Evolutionary conservation across 2,329 filamentous ascomycete species (phyloP), one percentile per base, ranked within the genome.

Genomic region (Exophiala oligosperma): DNA sequence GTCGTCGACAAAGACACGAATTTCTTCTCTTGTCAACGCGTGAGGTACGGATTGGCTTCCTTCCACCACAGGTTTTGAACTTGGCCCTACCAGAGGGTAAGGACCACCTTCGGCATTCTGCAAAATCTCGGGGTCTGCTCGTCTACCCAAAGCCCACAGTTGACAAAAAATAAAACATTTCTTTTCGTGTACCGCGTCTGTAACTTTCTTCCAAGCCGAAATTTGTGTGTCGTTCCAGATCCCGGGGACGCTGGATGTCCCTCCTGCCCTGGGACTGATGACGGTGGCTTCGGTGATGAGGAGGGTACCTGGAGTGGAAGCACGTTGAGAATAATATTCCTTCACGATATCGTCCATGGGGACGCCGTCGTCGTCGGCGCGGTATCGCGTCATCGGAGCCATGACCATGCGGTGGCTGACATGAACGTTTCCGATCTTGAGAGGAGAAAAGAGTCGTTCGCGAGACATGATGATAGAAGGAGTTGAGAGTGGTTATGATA

Each of bases 361-460:
- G 35, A 75, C 78, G 4, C 70, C 64, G 9, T 70, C 61, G 7
- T 73, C 74, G 4, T 76, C 77, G 14, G 79, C 79, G 28, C 82
- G 76, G 62, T 79, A 79, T 14, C 82, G 76, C 4, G 82, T 84
- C 53, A 84, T 68, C 2, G 83, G 79, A 1, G 81, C 78, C 62
- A 79, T 67, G 43, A 81, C 72, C 24, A 84, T 70, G 53, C 82
- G 77, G 63, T 84, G 81, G 47, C 76, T 72, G 38, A 85, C 76
- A 8, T 69, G 68, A 46, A 79, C 73, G 37, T 61, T 40, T 60
- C 81, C 76, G 49, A 79, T 72, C 24, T 70, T 64, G 54, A 79
- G 64, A 4, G 78, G 76, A 53, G 69, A 66, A 61, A 79, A 80
- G 38, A 79, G 74, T 26, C 46, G 44, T 24, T 44, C 28, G 12